phyloP scores from a whole-genome alignment of 2,329 filamentous ascomycete species.

The Arthrobotrys iridis region DNA sequence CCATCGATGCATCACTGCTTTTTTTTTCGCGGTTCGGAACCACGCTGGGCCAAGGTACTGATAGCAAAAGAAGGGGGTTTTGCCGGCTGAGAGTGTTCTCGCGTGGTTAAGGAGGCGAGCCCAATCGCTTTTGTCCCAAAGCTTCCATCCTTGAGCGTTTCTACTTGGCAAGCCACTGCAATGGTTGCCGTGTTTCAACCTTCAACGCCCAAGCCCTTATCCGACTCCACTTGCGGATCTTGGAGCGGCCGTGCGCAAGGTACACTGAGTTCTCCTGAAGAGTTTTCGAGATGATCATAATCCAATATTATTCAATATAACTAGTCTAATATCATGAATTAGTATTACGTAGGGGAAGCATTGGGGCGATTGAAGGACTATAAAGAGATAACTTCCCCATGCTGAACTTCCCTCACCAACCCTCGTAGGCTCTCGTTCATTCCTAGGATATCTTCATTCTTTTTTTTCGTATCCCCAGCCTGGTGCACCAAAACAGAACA shows the following conservation, averaged over 20 bases:
- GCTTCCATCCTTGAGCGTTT: conserved; percentile 18
- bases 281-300: conserved; percentile 12
- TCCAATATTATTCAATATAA: neutral
- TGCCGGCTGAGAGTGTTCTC: conserved; percentile 21
- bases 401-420: conserved; percentile 5
- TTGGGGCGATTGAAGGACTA: conserved; percentile 9
- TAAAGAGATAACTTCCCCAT: conserved; percentile 27
- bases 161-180: conserved; percentile 7
- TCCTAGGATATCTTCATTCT: conserved; percentile 33
- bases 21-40: conserved; percentile 43
- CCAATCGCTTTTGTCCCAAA: conserved; percentile 22
- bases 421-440: conserved; percentile 22
- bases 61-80: conserved; percentile 6
- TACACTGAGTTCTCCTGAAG: conserved; percentile 26
- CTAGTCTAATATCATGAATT: conserved; percentile 6
- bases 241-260: conserved; percentile 28
- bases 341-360: neutral
- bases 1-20: neutral
- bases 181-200: conserved; percentile 31
- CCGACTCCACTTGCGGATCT: conserved; percentile 21
- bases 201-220: conserved; percentile 26
- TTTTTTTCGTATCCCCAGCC: conserved; percentile 24
- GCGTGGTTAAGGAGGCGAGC: conserved; percentile 39
- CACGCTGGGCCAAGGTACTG: neutral
- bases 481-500: conserved; percentile 22